Evolutionary conservation across 2,329 filamentous ascomycete species (phyloP), one percentile per base, ranked within the genome.

Genomic region (Cladosporium sp.): DNA sequence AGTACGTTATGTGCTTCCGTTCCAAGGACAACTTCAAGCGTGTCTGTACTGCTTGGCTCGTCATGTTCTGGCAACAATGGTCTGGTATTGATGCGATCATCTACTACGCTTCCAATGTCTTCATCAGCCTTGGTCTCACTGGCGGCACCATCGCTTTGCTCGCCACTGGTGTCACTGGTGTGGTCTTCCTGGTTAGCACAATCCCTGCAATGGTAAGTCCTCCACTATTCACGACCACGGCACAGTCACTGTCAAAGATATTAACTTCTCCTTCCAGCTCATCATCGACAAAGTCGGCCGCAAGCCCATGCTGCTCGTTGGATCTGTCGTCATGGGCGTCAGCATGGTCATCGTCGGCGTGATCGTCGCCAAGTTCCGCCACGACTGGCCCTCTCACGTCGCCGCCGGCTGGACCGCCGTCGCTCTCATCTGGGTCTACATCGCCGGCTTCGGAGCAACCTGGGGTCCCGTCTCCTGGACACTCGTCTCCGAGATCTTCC

Each of bases 401-500:
- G 44, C 56, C 0, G 75, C 79, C 58, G 83, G 83, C 7, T 67
- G 67, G 67, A 61, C 66, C 1, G 58, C 58, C 10, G 66, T 68
- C 0, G 65, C 61, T 0, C 61, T 69, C 42, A 60, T 68, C 12
- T 56, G 39, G 35, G 36, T 68, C 34, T 69, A 66, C 48, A 68
- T 69, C 61, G 25, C 65, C 17, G 47, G 58, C 4, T 89, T 89
- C 63, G 82, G 83, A 2, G 79, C 77, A 0, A 79, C 78, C 0
- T 87, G 82, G 65, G 67, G 67, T 15, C 69, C 69, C 0, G 62
- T 67, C 1, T 61, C 64, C 1, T 71, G 69, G 69, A 65, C 66
- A 0, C 39, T 70, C 68, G 70, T 72, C 0, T 75, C 78, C 28
- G 83, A 90, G 60, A 83, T 90, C n/a, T 88, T 87, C 40, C 83